Evolutionary conservation across 208 protist species (phyloP).

Genomic region (Leishmania major): DNA sequence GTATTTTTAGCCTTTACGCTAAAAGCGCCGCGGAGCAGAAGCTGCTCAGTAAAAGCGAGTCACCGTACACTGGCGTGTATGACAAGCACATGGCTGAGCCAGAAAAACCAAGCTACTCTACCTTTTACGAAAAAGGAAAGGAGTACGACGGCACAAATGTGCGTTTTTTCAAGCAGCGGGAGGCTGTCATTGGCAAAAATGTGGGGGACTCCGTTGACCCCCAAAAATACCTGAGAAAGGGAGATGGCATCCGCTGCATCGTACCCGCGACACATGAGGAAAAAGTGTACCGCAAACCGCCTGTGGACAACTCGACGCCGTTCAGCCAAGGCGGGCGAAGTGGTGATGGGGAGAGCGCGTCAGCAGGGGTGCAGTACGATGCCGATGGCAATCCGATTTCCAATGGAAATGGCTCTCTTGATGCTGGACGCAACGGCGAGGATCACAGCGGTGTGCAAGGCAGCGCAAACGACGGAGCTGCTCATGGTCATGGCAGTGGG

Average conservation of each 20-base stretch:
- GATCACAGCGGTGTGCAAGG: not conserved
- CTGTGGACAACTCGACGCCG: constrained; percentile 33
- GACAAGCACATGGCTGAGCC: constrained; percentile 65
- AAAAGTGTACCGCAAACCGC: constrained; percentile 69
- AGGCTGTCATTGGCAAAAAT: constrained; percentile 79
- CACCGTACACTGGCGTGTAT: constrained; percentile 71
- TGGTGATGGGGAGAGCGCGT: not conserved
- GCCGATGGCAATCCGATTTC: constrained; percentile 6
- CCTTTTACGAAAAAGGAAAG: constrained; percentile 82
- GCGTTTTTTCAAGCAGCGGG: constrained; percentile 81
- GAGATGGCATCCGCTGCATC: constrained; percentile 56
- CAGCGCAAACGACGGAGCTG: not conserved
- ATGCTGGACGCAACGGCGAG: not conserved
- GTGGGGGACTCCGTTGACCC: constrained; percentile 75
- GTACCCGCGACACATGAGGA: constrained; percentile 70
- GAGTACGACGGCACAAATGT: constrained; percentile 83
- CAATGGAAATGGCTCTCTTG: not conserved
- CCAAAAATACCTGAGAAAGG: constrained; percentile 73
- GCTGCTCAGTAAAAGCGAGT: constrained; percentile 15
- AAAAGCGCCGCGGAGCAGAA: constrained; percentile 23
- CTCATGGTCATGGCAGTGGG: not conserved
- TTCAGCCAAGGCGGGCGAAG: not conserved
- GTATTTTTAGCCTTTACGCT: constrained; percentile 55
- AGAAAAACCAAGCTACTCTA: constrained; percentile 81
- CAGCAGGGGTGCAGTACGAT: not conserved